Evolutionary conservation across 2,329 filamentous ascomycete species (phyloP).

Genomic region (Corniculantispora saksenae): DNA sequence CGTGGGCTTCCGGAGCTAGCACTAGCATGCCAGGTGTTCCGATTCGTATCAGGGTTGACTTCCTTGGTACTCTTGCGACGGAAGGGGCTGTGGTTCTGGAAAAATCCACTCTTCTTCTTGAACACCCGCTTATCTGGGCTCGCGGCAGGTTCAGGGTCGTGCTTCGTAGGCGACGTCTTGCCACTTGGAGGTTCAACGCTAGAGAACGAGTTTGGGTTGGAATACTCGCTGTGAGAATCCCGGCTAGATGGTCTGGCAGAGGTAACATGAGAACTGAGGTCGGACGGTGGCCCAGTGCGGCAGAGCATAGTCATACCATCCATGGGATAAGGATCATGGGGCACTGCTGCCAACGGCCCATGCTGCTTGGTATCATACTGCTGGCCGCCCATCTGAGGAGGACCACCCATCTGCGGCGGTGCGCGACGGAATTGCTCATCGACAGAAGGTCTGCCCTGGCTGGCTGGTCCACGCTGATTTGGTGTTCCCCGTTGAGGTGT

Average conservation of each 20-base stretch:
- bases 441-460: constrained; percentile 19
- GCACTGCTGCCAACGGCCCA: constrained; percentile 66
- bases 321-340: constrained; percentile 90
- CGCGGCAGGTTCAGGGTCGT: constrained; percentile 47
- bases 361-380: constrained; percentile 46
- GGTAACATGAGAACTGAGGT: constrained; percentile 53
- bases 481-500: constrained; percentile 51
- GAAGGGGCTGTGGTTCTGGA: constrained; percentile 91
- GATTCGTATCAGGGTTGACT: constrained; percentile 43
- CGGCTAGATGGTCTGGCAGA: constrained; percentile 77
- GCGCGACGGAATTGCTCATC: constrained; percentile 25
- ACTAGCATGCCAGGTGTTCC: constrained; percentile 61
- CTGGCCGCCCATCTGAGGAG: constrained; percentile 22
- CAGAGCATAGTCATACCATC: constrained; percentile 99
- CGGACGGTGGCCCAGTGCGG: constrained; percentile 65
- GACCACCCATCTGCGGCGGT: constrained; percentile 21
- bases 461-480: constrained; percentile 44
- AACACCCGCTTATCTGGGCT: constrained; percentile 66
- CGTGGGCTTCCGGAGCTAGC: constrained; percentile 34
- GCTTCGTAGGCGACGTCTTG: constrained; percentile 73
- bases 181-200: constrained; percentile 78
- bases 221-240: constrained; percentile 89
- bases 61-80: constrained; percentile 88
- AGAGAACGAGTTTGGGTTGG: constrained; percentile 84
- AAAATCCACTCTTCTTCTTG: constrained; percentile 80